Base-by-base conservation (phyloP, 2,329 filamentous ascomycete species). In the Sporothrix luriei region DNA sequence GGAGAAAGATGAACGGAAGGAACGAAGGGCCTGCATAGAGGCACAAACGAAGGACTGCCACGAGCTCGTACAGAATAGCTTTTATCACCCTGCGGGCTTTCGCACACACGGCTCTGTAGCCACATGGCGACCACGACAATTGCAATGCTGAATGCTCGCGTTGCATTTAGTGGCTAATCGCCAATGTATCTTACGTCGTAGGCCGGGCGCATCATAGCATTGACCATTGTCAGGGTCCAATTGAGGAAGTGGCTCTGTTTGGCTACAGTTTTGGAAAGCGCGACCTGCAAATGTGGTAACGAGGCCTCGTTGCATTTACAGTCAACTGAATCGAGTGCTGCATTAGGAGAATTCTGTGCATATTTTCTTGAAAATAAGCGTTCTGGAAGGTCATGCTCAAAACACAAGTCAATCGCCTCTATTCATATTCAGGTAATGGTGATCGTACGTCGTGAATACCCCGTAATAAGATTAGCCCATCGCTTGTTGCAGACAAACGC, bases 1-100 rank as follows among this genome's bases (percentile, higher is more conserved):
- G 54, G 52, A 61, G 66, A 68, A 61, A 24, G 38, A 21, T 59
- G 19, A 11, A 59, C 38, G 54, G 54, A 59, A 59, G 38, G 54
- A 43, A 19, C 55, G 29, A 33, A 16, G 19, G 19, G 16, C 7
- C 54, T 57, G 29, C 29, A 26, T n/a, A n/a, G 29, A n/a, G 21
- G 54, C 54, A 57, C 54, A 57, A 57, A 26, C 5, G 51, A 52
- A 21, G n/a, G 2, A 10, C 49, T 24, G 49, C n/a, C 48, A 52
- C 49, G 7, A 54, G 13, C 51, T 26, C 21, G 10, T 4, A 14
- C 51, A 16, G 21, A 26, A 54, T 13, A 29, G 6, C 21, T 1
- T 26, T 26, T 26, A 9, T 54, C 49, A 11, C 49, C 19, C 24
- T 19, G 49, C 49, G 11, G 11, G 33, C 33, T 33, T 33, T 5